These are phyloP conservation scores for Podospora pseudopauciseta DNA, from an alignment of 495 filamentous ascomycete species.

Conservation along the genomic window DNA sequence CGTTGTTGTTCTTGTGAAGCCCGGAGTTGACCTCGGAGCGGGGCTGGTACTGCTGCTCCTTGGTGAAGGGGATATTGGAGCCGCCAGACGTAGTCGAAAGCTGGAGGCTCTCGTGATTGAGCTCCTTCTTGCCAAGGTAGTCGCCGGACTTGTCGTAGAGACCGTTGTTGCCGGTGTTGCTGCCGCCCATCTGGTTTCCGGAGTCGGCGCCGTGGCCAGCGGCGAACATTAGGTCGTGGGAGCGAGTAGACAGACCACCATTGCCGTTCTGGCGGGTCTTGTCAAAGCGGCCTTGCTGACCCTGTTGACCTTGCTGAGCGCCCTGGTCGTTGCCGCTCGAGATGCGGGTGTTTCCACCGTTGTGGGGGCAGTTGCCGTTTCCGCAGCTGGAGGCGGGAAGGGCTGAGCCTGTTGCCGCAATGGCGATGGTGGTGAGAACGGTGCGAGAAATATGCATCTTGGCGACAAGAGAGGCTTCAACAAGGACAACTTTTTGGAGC, in stretches of 20 bases:
- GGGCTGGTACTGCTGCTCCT: background rate
- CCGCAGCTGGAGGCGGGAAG: constrained; percentile 1
- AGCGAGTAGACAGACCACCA: background rate
- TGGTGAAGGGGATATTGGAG: background rate
- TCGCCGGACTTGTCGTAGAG: background rate
- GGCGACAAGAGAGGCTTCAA: background rate
- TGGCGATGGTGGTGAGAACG: constrained; percentile 4
- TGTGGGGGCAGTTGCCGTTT: constrained; percentile 6
- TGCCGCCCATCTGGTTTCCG: background rate
- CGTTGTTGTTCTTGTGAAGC: background rate
- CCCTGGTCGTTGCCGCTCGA: constrained; percentile 1
- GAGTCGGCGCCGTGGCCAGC: background rate
- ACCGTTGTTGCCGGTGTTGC: background rate
- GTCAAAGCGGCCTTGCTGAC: background rate
- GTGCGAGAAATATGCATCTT: constrained; percentile 8
- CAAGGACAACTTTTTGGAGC: background rate
- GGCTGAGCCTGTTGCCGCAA: constrained; percentile 4
- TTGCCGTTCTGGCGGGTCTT: background rate
- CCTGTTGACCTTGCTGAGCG: background rate
- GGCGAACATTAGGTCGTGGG: background rate
- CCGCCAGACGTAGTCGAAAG: background rate
- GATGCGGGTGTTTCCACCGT: background rate
- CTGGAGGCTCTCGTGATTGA: background rate
- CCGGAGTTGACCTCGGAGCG: background rate
- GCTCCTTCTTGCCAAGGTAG: background rate